These are phyloP conservation scores for Wickerhamiella occidentalis DNA, from an alignment of 805 yeast species.

Conservation along the genomic window DNA sequence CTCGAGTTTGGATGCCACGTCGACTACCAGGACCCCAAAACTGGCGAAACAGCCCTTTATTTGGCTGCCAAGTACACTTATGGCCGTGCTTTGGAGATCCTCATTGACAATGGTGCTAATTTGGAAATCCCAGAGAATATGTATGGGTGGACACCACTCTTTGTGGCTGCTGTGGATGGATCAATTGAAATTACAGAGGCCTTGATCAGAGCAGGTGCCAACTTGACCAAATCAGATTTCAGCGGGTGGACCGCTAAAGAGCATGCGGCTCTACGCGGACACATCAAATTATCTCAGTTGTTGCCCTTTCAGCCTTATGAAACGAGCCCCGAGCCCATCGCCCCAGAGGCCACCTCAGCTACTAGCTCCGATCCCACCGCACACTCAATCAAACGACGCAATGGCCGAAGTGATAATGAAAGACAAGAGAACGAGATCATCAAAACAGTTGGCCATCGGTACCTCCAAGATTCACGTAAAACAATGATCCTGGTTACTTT, in stretches of 20 bases:
- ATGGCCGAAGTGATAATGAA: conserved; percentile 4
- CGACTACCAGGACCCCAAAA: conserved; percentile 44
- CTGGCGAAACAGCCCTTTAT: conserved; percentile 67
- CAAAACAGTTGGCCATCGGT: conserved; percentile 78
- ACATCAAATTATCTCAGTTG: conserved; percentile 52
- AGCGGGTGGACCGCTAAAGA: conserved; percentile 98
- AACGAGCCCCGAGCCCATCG: conserved; percentile 24
- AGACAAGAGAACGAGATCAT: conserved; percentile 36
- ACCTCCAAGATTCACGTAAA: conserved; percentile 44
- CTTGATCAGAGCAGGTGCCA: conserved; percentile 44
- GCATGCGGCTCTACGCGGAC: conserved; percentile 87
- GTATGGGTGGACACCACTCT: conserved; percentile 92
- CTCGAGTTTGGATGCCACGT: conserved; percentile 45
- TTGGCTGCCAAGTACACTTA: conserved; percentile 59
- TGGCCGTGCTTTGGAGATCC: conserved; percentile 40
- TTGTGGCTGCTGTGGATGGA: conserved; percentile 85
- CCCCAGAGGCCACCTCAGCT: neutral
- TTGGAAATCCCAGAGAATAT: conserved; percentile 63
- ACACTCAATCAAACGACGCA: neutral
- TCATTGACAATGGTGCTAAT: conserved; percentile 52
- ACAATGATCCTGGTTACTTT: conserved; percentile 67
- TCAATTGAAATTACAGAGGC: conserved; percentile 41
- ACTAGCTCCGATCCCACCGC: neutral
- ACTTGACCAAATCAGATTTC: conserved; percentile 48
- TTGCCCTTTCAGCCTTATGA: conserved; percentile 28